phyloP scores from a whole-genome alignment of 768 basidiomycete species.

The Tulasnella sp. region DNA sequence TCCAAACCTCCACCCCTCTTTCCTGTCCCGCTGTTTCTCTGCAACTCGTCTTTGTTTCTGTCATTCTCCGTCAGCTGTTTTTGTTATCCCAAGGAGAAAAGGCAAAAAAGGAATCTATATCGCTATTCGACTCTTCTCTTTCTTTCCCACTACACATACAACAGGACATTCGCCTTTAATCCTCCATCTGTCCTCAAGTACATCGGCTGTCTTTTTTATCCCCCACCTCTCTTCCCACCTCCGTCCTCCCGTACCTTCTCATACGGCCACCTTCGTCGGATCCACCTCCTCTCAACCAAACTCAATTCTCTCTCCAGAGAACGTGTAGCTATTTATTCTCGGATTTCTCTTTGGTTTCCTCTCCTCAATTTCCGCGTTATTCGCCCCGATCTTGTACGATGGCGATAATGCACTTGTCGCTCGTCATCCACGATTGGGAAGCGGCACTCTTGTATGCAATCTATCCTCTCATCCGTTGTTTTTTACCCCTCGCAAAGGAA shows the following conservation, averaged over 20 bases:
- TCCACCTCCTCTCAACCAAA: too few relatives aligned
- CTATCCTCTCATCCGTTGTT: too few relatives aligned
- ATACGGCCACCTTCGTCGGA: too few relatives aligned
- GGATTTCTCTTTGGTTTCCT: not conserved
- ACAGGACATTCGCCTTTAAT: too few relatives aligned
- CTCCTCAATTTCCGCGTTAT: not conserved
- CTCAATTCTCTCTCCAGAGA: constrained; percentile 4
- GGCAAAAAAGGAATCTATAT: too few relatives aligned
- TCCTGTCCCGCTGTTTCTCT: too few relatives aligned
- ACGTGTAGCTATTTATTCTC: constrained; percentile 1
- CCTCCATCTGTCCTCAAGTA: not conserved
- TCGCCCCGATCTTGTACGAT: not conserved
- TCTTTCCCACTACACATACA: too few relatives aligned
- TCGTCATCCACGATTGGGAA: not conserved
- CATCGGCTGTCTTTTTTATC: not conserved
- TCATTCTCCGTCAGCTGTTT: not conserved
- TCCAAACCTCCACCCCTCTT: not conserved
- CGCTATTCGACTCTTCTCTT: too few relatives aligned
- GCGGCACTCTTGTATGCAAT: not conserved
- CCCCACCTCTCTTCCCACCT: not conserved
- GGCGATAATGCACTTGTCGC: not conserved
- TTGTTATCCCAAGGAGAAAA: not conserved
- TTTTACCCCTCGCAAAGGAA: too few relatives aligned
- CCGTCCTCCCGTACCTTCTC: not conserved
- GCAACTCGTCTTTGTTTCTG: constrained; percentile 1